Evolutionary conservation across 2,329 filamentous ascomycete species (phyloP).

Genomic region (Neophaeococcomyces aloes): DNA sequence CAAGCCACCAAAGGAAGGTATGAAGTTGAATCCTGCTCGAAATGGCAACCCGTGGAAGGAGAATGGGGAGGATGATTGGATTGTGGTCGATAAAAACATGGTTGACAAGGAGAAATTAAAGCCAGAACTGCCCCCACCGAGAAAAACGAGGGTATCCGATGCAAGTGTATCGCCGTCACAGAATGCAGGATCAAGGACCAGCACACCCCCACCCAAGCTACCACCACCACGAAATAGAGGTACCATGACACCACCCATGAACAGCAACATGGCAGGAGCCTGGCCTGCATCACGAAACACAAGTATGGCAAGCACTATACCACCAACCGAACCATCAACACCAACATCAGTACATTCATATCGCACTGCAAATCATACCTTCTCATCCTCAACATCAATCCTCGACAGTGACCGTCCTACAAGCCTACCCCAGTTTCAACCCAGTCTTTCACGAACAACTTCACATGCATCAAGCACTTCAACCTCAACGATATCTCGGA

Average conservation of each 20-base stretch:
- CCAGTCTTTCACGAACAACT: slow-evolving; percentile 19
- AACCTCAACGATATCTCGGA: slow-evolving; percentile 26
- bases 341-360: slow-evolving; percentile 10
- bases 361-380: neutral
- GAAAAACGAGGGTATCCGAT: slow-evolving; percentile 15
- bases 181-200: neutral
- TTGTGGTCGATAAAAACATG: slow-evolving; percentile 29
- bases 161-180: neutral
- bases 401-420: slow-evolving; percentile 7
- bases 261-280: slow-evolving; percentile 14
- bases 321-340: slow-evolving; percentile 2
- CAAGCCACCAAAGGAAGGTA: slow-evolving; percentile 51
- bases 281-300: neutral
- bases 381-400: slow-evolving; percentile 7
- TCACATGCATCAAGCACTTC: slow-evolving; percentile 29
- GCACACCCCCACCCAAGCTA: slow-evolving; percentile 11
- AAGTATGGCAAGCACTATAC: slow-evolving; percentile 2
- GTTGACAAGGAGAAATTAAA: slow-evolving; percentile 3
- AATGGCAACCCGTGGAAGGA: slow-evolving; percentile 69
- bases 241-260: slow-evolving; percentile 13
- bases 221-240: slow-evolving; percentile 14
- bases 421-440: slow-evolving; percentile 1
- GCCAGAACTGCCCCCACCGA: slow-evolving; percentile 22
- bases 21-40: slow-evolving; percentile 61
- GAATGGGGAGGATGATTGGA: slow-evolving; percentile 68